Evolutionary conservation across 148 eudicot species (phyloP).

Genomic region (Gaultheria prostrata): DNA sequence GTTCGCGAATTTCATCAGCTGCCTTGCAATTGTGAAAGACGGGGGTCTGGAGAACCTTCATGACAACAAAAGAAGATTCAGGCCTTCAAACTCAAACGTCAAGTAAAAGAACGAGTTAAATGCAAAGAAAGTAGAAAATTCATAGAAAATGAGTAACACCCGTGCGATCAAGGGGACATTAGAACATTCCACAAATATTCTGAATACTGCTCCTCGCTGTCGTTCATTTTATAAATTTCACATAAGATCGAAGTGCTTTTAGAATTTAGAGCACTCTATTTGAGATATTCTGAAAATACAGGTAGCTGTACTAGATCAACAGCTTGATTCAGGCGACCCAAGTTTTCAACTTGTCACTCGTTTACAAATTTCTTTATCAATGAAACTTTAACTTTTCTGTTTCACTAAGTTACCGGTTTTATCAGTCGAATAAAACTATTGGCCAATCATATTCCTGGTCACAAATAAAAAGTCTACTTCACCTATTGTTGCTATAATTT

Average conservation of each 20-base stretch:
- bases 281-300: neutral
- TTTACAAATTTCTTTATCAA: neutral
- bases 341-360: neutral
- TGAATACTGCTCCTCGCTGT: neutral
- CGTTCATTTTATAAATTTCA: neutral
- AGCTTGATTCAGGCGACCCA: neutral
- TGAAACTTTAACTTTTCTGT: neutral
- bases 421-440: neutral
- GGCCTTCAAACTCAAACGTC: slow-evolving; percentile 4
- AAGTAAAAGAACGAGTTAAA: slow-evolving; percentile 8
- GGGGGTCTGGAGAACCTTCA: slow-evolving; percentile 68
- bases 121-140: neutral
- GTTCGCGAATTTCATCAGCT: slow-evolving; percentile 55
- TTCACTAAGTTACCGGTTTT: neutral
- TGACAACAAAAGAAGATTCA: slow-evolving; percentile 19
- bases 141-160: neutral
- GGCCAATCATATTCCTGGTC: neutral
- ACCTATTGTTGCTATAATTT: neutral
- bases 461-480: neutral
- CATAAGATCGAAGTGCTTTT: neutral
- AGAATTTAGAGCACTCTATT: neutral
- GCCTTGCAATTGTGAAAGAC: slow-evolving; percentile 60
- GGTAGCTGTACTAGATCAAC: neutral
- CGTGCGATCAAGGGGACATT: neutral
- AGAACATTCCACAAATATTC: neutral